Evolutionary conservation across 139 green algal genomes (phyloP).

Genomic region (Ostreobium quekettii): DNA sequence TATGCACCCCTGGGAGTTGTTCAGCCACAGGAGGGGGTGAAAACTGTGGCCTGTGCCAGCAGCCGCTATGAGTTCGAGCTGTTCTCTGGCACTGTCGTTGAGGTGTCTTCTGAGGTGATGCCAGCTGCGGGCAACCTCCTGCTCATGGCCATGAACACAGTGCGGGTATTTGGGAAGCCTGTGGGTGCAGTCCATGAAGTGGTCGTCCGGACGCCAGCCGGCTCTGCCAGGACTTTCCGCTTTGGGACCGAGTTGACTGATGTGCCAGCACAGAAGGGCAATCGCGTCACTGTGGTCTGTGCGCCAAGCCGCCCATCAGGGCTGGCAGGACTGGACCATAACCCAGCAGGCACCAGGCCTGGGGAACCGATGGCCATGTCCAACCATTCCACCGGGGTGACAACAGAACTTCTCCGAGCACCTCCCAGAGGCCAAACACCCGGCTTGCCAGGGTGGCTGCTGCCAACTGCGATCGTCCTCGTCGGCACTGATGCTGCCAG

Average conservation of each 20-base stretch:
- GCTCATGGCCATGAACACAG: conserved; percentile 32
- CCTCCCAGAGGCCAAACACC: conserved; percentile 27
- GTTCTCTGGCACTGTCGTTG: conserved; percentile 55
- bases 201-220: conserved; percentile 57
- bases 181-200: conserved; percentile 69
- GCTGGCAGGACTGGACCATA: conserved; percentile 41
- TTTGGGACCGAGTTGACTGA: conserved; percentile 62
- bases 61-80: conserved; percentile 79
- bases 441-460: conserved; percentile 53
- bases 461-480: conserved; percentile 54
- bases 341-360: conserved; percentile 51
- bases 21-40: conserved; percentile 76
- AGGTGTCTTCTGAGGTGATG: conserved; percentile 47
- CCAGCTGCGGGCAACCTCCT: conserved; percentile 32
- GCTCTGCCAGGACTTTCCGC: conserved; percentile 64
- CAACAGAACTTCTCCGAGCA: conserved; percentile 47
- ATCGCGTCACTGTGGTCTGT: conserved; percentile 72
- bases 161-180: too few species aligned
- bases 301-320: conserved; percentile 33
- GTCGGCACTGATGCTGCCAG: conserved; percentile 66
- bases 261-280: conserved; percentile 61
- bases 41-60: conserved; percentile 45
- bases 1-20: conserved; percentile 66
- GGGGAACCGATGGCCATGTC: conserved; percentile 66
- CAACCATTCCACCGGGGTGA: conserved; percentile 62